Percentiles rank a stretch among this genome's conserved stretches.
Evolutionary conservation across 441 rosid genomes (phyloP).

Genomic region (Mallotus repandus): DNA sequence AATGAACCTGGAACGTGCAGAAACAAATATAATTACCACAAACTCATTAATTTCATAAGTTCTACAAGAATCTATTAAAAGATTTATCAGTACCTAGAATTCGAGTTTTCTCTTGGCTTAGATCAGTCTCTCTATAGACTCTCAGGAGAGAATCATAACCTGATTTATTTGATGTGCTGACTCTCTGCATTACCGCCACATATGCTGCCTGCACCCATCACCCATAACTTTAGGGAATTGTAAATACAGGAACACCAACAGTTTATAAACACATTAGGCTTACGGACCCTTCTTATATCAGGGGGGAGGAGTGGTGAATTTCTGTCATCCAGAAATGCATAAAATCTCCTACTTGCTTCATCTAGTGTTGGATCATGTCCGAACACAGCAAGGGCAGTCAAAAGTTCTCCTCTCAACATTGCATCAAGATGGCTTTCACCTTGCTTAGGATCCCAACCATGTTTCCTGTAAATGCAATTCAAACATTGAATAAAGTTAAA

Average conservation of each 20-base stretch:
- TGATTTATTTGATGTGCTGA: slow-evolving; percentile 54
- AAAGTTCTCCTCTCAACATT: slow-evolving; percentile 89
- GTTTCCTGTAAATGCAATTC: slow-evolving; percentile 49
- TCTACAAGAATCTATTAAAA: slow-evolving; percentile 1
- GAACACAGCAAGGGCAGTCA: slow-evolving; percentile 69
- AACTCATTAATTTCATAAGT: slow-evolving; percentile 7
- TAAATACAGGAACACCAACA: slow-evolving; percentile 2
- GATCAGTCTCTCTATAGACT: slow-evolving; percentile 87
- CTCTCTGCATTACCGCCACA: slow-evolving; percentile 83
- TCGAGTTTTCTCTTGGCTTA: slow-evolving; percentile 93
- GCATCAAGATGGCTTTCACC: slow-evolving; percentile 95
- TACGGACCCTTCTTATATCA: slow-evolving; percentile 74
- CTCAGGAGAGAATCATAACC: slow-evolving; percentile 76
- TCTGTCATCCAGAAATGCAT: slow-evolving; percentile 75
- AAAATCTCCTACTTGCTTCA: slow-evolving; percentile 73
- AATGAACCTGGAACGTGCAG: slow-evolving; percentile 56
- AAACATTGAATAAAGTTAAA: slow-evolving; percentile 3
- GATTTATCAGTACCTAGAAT: slow-evolving; percentile 53
- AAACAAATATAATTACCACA: slow-evolving; percentile 14
- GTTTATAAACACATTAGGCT: slow-evolving; percentile 1
- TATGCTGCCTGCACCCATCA: slow-evolving; percentile 73
- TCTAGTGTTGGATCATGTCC: slow-evolving; percentile 68
- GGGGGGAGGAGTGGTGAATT: slow-evolving; percentile 83
- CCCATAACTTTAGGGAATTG: slow-evolving; percentile 20
- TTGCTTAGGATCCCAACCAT: slow-evolving; percentile 84